A percentile compares a stretch with the other conserved stretches of the same genome.
phyloP scores from a whole-genome alignment of 2,329 filamentous ascomycete genomes.

The Stachybotrys chlorohalonatus region DNA sequence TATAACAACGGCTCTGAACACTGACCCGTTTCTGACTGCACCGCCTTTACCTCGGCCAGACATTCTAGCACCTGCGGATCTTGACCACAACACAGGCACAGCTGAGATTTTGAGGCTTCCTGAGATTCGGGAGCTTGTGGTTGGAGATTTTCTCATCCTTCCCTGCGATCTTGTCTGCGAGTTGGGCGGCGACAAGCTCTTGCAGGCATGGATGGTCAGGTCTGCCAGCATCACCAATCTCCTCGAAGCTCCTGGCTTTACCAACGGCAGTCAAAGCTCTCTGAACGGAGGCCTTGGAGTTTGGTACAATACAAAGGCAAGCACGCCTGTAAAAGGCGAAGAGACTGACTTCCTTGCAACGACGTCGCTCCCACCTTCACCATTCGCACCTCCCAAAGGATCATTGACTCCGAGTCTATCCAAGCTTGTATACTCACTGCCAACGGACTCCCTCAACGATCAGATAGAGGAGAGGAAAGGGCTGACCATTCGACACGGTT shows the following conservation, averaged over 20 bases:
- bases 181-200: constrained; percentile 68
- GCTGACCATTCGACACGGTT: constrained; percentile 64
- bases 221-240: constrained; percentile 59
- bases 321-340: constrained; percentile 73
- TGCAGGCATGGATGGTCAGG: constrained; percentile 89
- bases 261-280: constrained; percentile 25
- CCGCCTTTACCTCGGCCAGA: constrained; percentile 65
- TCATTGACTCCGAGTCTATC: constrained; percentile 61
- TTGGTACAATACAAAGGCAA: constrained; percentile 79
- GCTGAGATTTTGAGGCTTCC: constrained; percentile 79
- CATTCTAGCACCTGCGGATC: constrained; percentile 64
- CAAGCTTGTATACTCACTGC: constrained; percentile 77
- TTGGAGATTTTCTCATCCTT: constrained; percentile 78
- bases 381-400: constrained; percentile 34
- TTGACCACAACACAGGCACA: constrained; percentile 80
- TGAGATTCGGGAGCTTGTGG: constrained; percentile 71
- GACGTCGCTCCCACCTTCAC: constrained; percentile 52
- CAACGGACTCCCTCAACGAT: constrained; percentile 83
- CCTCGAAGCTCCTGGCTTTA: constrained; percentile 37
- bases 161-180: constrained; percentile 94
- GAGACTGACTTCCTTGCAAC: constrained; percentile 89
- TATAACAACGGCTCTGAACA: constrained; percentile 62
- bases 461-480: constrained; percentile 66
- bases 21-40: constrained; percentile 67
- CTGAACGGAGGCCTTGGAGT: constrained; percentile 76